Evolutionary conservation across 1,284 basidiomycete species (phyloP).

Genomic region (Malassezia pachydermatis): DNA sequence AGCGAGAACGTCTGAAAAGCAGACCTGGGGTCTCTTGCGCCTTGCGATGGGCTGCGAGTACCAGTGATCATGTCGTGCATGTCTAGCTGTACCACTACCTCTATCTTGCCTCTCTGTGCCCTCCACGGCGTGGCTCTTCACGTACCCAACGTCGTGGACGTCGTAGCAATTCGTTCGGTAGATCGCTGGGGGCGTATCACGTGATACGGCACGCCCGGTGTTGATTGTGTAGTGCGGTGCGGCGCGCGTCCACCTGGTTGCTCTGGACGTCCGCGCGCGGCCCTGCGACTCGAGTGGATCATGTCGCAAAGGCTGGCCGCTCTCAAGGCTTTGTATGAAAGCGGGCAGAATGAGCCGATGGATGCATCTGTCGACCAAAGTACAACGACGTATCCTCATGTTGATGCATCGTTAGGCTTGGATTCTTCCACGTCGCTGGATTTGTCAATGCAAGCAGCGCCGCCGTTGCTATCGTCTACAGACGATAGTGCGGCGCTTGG

Average conservation of each 20-base stretch:
- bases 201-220: conserved; percentile 1
- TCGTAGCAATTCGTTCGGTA: no score
- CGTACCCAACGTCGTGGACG: not conserved
- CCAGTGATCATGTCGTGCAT: no score
- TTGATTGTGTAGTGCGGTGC: conserved; percentile 1
- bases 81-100: not conserved
- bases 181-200: not conserved
- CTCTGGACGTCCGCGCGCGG: not conserved
- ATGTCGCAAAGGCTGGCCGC: conserved; percentile 14
- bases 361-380: conserved; percentile 15
- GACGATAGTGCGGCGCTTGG: not conserved
- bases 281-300: not conserved
- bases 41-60: no score
- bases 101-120: not conserved
- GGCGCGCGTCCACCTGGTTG: not conserved
- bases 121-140: not conserved
- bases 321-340: conserved; percentile 16
- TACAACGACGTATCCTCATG: not conserved
- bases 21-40: no score
- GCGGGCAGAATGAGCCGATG: not conserved
- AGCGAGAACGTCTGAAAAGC: no score
- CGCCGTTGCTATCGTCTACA: conserved; percentile 1
- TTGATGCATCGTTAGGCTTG: not conserved
- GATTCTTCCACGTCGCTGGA: conserved; percentile 8
- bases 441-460: not conserved